Base-by-base conservation (phyloP, 306 rosid genomes). In the Vicia sativa region DNA sequence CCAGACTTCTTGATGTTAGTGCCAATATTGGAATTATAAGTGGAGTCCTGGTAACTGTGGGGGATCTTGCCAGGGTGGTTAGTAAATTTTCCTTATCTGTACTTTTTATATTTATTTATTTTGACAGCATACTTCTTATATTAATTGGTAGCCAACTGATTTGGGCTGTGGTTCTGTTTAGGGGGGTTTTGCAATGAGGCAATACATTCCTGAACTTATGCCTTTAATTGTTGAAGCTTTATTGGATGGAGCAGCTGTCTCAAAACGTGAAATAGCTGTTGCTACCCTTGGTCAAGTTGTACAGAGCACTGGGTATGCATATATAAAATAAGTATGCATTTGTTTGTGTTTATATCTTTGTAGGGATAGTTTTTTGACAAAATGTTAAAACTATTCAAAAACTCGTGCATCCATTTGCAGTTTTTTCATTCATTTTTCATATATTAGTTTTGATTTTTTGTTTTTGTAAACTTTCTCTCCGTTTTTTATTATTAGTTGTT, bases 1-100 rank as follows among this genome's bases (percentile, higher is more conserved):
- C 91, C 42, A 90, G 96, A 81, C 97, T 93, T 62, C 26, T 6
- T 41, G 96, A 93, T 77, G 91, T 80, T 66, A 87, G 71, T 74
- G 81, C 96, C 23, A 88, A 88, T 80, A 87, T 79, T 85, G 99
- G 96, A 77, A 90, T 88, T 62, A 78, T 86, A 42, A 90, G 91
- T 74, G 99, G 99, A 80, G 99, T 93, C 73, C 99, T 93, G 77
- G 96, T 93, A 43, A 93, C 99, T 3, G 96, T 93, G 70, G 99
- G 99, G 68, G 99, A 93, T 78, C 97, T 93, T 78, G 96, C 99
- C 14, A 90, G 97, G 87, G 99, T 93, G 97, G 99, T 93, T 70
- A 52, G 99, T 82, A 72, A 56, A 62, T 78, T 78, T 64, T 28
- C 62, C 67, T 80, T 46, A 21, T 21, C 23, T 7, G 38, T 34